These are phyloP conservation scores for Xylaria sp. DNA, from an alignment of 2,329 filamentous ascomycete genomes.

Conservation along the genomic window DNA sequence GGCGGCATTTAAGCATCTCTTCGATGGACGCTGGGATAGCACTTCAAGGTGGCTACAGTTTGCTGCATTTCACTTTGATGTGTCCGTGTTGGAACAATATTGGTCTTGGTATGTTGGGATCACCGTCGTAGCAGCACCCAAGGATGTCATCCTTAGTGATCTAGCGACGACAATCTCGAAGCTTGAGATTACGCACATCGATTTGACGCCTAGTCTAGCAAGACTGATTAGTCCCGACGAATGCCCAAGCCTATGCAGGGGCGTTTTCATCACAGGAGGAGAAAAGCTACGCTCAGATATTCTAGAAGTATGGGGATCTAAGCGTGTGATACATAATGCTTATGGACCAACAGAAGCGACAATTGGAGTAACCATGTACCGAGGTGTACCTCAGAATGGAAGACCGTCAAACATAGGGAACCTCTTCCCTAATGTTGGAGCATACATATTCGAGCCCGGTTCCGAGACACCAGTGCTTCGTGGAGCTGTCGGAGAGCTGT, in stretches of 20 bases:
- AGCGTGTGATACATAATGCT: slow-evolving; percentile 87
- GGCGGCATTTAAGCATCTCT: slow-evolving; percentile 84
- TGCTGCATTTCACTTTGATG: slow-evolving; percentile 93
- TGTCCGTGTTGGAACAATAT: slow-evolving; percentile 92
- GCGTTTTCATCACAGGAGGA: slow-evolving; percentile 93
- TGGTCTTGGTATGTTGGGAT: slow-evolving; percentile 96
- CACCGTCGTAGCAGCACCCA: slow-evolving; percentile 81
- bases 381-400: slow-evolving; percentile 80
- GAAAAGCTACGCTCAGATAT: slow-evolving; percentile 91
- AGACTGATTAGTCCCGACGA: slow-evolving; percentile 81
- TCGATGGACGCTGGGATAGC: slow-evolving; percentile 77
- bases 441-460: slow-evolving; percentile 77
- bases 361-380: slow-evolving; percentile 91
- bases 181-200: slow-evolving; percentile 86
- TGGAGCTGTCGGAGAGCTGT: slow-evolving; percentile 87
- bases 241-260: slow-evolving; percentile 80
- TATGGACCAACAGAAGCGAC: slow-evolving; percentile 94
- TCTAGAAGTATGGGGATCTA: slow-evolving; percentile 83
- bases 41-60: slow-evolving; percentile 90
- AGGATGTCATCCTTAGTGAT: slow-evolving; percentile 88
- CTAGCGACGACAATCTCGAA: slow-evolving; percentile 76
- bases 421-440: slow-evolving; percentile 88
- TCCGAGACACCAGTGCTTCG: slow-evolving; percentile 77
- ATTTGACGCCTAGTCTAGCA: slow-evolving; percentile 89
- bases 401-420: slow-evolving; percentile 88